Base-by-base conservation (phyloP, 2,329 filamentous ascomycete species). In the Hypoxylon sp. region DNA sequence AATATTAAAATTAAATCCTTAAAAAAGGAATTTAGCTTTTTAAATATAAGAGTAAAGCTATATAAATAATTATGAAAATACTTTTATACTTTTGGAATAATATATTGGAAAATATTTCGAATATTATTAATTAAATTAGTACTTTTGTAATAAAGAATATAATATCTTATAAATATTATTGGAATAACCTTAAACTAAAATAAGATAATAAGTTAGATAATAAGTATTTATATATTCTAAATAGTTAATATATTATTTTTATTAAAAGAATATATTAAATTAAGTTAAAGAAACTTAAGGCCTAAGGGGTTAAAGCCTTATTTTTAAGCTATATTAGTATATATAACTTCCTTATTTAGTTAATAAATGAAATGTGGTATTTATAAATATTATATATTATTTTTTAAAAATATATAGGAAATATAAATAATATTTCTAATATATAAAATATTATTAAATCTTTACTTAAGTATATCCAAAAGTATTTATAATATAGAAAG, bases 321-420 rank as follows among this genome's bases (percentile, higher is more conserved):
- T 46, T 46, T 46, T 46, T 46, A 19, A 46, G 11, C 10, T 46
- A 46, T 19, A 22, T 46, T 46, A 46, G 22, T 9, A 46, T 9
- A 6, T 46, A 46, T 46, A 46, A 46, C 22, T 22, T 46, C 5
- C 6, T 46, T 46, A 46, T 46, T 19, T 46, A 46, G 22, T 46
- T 46, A 19, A 46, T 46, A 19, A 46, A 46, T 5, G 8, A 22
- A 17, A 11, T 24, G 1, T 9, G 5, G 5, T 19, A 19, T 46
- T 46, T 46, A 46, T 8, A 19, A 19, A 46, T 2, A 11, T 22
- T 8, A 8, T 19, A 46, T 46, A 22, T 46, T 46, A 24, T 46
- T 46, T 46, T 46, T 22, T 19, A 46, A 19, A 46, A 46, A 46
- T 46, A 46, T 22, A 19, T 46, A 19, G 22, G 9, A 17, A 46